Base-by-base conservation (phyloP, 2,329 filamentous ascomycete genomes). In the Pestalotiopsis sp. region DNA sequence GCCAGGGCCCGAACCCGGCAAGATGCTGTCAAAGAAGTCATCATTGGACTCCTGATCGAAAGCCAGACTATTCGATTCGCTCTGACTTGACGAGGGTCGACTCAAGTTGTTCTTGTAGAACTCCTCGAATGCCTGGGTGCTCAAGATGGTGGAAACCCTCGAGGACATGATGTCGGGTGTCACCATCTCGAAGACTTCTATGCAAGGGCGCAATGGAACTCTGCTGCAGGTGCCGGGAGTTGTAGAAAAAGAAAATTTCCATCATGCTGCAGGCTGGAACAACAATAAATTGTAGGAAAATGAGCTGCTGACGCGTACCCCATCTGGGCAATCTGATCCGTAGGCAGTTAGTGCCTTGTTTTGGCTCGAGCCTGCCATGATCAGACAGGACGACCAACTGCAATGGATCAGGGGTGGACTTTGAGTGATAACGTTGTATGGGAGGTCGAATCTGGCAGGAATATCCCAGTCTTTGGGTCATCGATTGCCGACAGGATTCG, bases 41-140 rank as follows among this genome's bases (percentile, higher is more conserved):
- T 64, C 23, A 7, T 9, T 64, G 9, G 61, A 39, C 5, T 64
- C 20, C 25, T 20, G 38, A 14, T 36, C n/a, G 23, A 41, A 39
- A 4, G 2, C 39, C 14, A 49, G n/a, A 31, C 45, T 52, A 17
- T 45, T 23, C n/a, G 12, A 39, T 12, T n/a, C n/a, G 31, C 38
- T 64, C 11, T 49, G 20, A 5, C 20, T 36, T 4, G 61, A 64
- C 39, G 38, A 23, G 9, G 38, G 61, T 27, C 61, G n/a, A 17
- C 25, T 23, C 20, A 52, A 4, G 20, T 52, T 52, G 45, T 52
- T 52, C n/a, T 52, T 64, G 38, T 31, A n/a, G 13, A 27, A 52
- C 4, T 64, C 61, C n/a, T 64, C 36, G 14, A 52, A 64, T 12
- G 61, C 61, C 11, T 64, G 61, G 2, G 61, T 45, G 20, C 61